phyloP scores from a whole-genome alignment of 2,329 filamentous ascomycete species.

The Orbilia blumenaviensis region DNA sequence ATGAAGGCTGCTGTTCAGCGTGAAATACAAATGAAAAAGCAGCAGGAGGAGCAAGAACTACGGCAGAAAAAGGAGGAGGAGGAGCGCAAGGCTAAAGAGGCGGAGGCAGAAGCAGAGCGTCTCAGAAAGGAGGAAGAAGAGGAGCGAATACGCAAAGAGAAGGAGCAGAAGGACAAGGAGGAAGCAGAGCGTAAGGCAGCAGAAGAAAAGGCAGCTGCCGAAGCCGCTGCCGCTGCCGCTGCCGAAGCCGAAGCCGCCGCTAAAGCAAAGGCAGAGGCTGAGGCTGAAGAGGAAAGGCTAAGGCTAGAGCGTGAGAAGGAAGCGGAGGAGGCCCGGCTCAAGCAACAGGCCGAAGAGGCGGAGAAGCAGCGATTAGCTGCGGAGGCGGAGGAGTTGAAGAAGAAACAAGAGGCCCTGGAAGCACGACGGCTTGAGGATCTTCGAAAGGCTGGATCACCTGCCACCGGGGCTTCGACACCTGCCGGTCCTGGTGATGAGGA shows the following conservation, averaged over 20 bases:
- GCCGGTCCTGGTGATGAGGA: slow-evolving; percentile 28
- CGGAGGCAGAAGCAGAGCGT: slow-evolving; percentile 59
- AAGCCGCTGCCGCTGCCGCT: slow-evolving; percentile 58
- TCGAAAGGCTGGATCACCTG: slow-evolving; percentile 2
- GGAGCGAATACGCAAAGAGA: slow-evolving; percentile 57
- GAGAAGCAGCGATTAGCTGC: slow-evolving; percentile 22
- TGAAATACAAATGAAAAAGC: slow-evolving; percentile 80
- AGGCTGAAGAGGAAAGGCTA: slow-evolving; percentile 56
- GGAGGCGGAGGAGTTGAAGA: slow-evolving; percentile 49
- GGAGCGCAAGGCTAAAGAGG: slow-evolving; percentile 55
- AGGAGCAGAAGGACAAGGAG: slow-evolving; percentile 55
- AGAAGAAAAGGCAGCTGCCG: slow-evolving; percentile 55
- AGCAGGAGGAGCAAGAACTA: slow-evolving; percentile 74
- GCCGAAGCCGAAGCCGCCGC: slow-evolving; percentile 54
- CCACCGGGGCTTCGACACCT: slow-evolving; percentile 11
- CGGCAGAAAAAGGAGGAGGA: slow-evolving; percentile 72
- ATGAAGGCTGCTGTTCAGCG: slow-evolving; percentile 76
- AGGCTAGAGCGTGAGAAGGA: slow-evolving; percentile 7
- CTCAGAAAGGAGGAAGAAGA: slow-evolving; percentile 59
- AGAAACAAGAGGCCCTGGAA: slow-evolving; percentile 46
- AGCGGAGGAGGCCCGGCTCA: slow-evolving; percentile 55
- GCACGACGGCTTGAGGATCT: slow-evolving; percentile 33
- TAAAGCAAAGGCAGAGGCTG: slow-evolving; percentile 58
- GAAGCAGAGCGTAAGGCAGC: slow-evolving; percentile 58
- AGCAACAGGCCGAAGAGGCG: slow-evolving; percentile 55